Conservation (phyloP, 805 yeast species). For the Barnettozyma siamensis region DNA sequence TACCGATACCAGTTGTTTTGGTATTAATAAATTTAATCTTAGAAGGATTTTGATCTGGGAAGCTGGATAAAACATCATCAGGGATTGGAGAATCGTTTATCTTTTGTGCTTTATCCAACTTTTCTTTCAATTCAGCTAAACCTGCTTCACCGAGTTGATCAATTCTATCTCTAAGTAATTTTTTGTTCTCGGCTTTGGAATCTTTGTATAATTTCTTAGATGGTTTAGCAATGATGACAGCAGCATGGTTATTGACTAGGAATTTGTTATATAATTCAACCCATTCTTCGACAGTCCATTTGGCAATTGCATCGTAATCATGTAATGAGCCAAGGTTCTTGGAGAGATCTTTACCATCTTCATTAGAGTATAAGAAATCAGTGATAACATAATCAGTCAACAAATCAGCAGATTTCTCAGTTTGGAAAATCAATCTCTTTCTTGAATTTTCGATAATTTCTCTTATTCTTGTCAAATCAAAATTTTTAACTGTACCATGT, state of each 20-base stretch:
- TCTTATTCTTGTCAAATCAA: constrained; percentile 61
- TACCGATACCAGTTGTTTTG: constrained; percentile 54
- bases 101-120: constrained; percentile 55
- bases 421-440: constrained; percentile 52
- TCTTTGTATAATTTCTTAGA: constrained; percentile 51
- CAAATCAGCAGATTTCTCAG: constrained; percentile 58
- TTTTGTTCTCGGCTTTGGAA: constrained; percentile 45
- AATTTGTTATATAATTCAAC: constrained; percentile 42
- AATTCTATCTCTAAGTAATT: constrained; percentile 44
- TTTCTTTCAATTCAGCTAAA: constrained; percentile 41
- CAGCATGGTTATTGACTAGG: constrained; percentile 57
- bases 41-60: constrained; percentile 70
- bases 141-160: constrained; percentile 54
- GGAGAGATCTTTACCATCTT: constrained; percentile 51
- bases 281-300: constrained; percentile 74
- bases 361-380: constrained; percentile 76
- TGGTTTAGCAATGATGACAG: constrained; percentile 67
- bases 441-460: constrained; percentile 63
- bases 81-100: constrained; percentile 79
- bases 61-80: constrained; percentile 49
- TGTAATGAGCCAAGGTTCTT: constrained; percentile 47
- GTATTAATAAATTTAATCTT: constrained; percentile 69
- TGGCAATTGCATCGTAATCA: constrained; percentile 46
- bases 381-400: constrained; percentile 63
- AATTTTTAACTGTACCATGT: constrained; percentile 42